These are phyloP conservation scores for Kodamaea jinghongensis DNA, from an alignment of 805 yeast genomes.

Conservation along the genomic window DNA sequence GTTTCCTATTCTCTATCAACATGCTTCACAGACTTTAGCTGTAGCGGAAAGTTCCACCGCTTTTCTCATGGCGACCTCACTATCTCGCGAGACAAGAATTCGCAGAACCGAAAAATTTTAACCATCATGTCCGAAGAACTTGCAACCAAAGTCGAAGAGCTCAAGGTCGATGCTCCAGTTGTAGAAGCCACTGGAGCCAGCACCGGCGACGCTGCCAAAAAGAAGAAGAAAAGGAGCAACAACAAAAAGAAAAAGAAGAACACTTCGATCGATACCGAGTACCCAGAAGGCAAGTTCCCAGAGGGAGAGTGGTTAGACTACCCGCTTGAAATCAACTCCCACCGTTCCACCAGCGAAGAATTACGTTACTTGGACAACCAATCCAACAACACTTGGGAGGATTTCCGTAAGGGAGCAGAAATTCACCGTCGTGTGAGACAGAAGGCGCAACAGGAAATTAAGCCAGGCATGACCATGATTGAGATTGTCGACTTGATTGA, in stretches of 20 bases:
- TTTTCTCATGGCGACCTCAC: no score
- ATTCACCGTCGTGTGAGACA: constrained; percentile 89
- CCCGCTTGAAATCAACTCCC: constrained; percentile 58
- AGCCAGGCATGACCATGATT: constrained; percentile 90
- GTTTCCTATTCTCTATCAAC: no score
- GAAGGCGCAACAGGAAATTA: constrained; percentile 66
- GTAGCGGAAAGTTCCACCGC: no score
- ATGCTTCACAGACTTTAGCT: no score
- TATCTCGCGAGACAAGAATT: no score
- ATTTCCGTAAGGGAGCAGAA: constrained; percentile 93
- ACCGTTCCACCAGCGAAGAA: constrained; percentile 84
- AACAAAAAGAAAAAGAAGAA: constrained; percentile 47
- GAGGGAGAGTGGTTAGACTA: constrained; percentile 88
- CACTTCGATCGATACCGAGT: constrained; percentile 52
- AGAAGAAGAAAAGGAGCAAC: constrained; percentile 8
- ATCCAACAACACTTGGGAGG: constrained; percentile 68
- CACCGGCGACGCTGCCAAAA: constrained; percentile 11
- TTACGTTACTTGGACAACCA: constrained; percentile 72
- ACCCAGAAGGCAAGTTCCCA: constrained; percentile 72
- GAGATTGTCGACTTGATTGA: constrained; percentile 91
- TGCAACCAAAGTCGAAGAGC: constrained; percentile 9
- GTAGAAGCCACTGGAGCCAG: constrained; percentile 11
- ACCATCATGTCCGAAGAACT: constrained; percentile 9
- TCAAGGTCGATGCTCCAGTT: constrained; percentile 11
- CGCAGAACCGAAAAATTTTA: constrained; percentile 1